These are phyloP conservation scores for Microcera coccophila DNA, from an alignment of 2,329 filamentous ascomycete species.

Conservation along the genomic window DNA sequence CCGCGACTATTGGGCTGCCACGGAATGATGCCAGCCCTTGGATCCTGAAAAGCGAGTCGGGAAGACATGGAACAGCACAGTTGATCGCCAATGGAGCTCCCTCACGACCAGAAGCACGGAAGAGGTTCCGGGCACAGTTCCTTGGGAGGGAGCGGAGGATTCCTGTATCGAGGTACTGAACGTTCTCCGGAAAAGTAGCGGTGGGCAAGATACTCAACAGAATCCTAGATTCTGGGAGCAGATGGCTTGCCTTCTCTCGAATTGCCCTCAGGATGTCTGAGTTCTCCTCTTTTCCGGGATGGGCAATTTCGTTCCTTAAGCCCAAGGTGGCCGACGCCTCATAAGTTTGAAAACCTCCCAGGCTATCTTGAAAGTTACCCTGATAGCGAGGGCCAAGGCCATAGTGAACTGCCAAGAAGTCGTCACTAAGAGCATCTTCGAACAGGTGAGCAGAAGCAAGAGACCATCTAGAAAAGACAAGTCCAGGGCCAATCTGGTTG, in stretches of 20 bases:
- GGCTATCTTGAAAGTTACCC: slow-evolving; percentile 93
- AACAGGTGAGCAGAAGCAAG: slow-evolving; percentile 86
- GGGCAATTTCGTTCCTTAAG: slow-evolving; percentile 83
- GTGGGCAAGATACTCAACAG: slow-evolving; percentile 79
- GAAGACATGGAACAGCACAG: slow-evolving; percentile 78
- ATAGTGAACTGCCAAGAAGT: slow-evolving; percentile 85
- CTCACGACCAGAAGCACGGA: slow-evolving; percentile 36
- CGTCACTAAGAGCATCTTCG: slow-evolving; percentile 82
- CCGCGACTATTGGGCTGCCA: slow-evolving; percentile 75
- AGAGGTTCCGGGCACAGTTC: slow-evolving; percentile 60
- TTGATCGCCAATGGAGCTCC: slow-evolving; percentile 83
- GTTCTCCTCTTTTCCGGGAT: slow-evolving; percentile 82
- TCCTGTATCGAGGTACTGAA: slow-evolving; percentile 71
- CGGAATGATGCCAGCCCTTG: slow-evolving; percentile 80
- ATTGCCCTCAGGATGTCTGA: slow-evolving; percentile 92
- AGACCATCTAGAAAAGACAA: slow-evolving; percentile 79
- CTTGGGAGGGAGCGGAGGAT: slow-evolving; percentile 73
- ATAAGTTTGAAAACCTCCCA: slow-evolving; percentile 96
- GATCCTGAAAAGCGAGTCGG: slow-evolving; percentile 77
- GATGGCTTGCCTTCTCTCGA: slow-evolving; percentile 73
- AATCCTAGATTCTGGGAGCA: slow-evolving; percentile 78
- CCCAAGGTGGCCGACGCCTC: slow-evolving; percentile 87
- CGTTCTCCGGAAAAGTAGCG: slow-evolving; percentile 76
- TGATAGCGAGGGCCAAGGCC: slow-evolving; percentile 87
- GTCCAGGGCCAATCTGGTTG: slow-evolving; percentile 65